Evolutionary conservation across 352 stramenopile species (phyloP), one percentile per base, ranked within the genome.

Genomic region (Phytophthora litchii): DNA sequence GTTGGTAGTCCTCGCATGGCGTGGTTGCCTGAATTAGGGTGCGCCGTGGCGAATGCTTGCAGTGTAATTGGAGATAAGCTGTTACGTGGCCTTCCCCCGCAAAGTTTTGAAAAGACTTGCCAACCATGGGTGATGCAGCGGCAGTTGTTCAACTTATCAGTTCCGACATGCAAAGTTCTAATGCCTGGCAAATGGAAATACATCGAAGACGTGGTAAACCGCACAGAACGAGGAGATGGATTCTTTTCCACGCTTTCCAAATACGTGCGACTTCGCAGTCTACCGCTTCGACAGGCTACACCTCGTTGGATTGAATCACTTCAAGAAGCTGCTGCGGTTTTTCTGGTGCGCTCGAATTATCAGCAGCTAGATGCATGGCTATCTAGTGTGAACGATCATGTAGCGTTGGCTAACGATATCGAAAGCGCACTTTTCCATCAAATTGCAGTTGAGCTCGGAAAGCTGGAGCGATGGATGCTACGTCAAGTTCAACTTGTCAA

Each of bases 381-480:
- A n/a, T 17, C 27, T 40, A 60, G 50, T 52, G 9, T 45, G 7
- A 34, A 51, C 4, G 37, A 35, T 14, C 17, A 27, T 14, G 38
- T 10, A 16, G 13, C 16, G 13, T 19, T 72, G 29, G 9, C 45
- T 17, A 20, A 41, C 13, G 40, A 58, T 42, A 36, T 31, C 10
- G 61, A 65, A 17, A 38, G 20, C 12, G 23, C 20, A 23, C 46
- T 71, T 20, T 64, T 78, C 21, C 54, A 74, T 47, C 16, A 14
- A 1, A 69, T 89, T 54, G 60, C 76, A 12, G 44, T 56, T 37
- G 63, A 78, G 21, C 51, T 89, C 1, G 45, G 60, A 38, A 74
- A 70, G 20, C 42, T 90, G 21, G 80, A 90, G 53, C 74, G 79
- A 27, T 87, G 67, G 72, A 88, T 90, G 80, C 48, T 89, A 12